phyloP scores from a whole-genome alignment of 108 stramenopile species.

The Cyclotella cryptica region DNA sequence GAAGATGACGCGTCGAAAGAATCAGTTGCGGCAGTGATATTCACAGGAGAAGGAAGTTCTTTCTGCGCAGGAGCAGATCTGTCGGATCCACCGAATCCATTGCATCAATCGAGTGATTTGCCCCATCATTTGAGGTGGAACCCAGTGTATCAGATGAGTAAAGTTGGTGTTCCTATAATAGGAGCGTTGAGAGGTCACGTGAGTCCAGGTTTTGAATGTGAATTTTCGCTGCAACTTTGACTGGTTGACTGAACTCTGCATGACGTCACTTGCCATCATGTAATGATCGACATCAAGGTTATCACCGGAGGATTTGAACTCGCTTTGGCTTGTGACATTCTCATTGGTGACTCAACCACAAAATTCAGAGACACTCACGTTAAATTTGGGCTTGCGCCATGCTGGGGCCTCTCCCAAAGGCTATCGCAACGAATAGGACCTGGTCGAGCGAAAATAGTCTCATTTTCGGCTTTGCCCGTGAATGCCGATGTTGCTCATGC shows the following conservation, averaged over 20 bases:
- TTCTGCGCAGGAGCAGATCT: constrained; percentile 68
- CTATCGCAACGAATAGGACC: constrained; percentile 49
- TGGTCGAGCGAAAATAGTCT: constrained; percentile 58
- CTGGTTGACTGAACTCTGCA: neutral
- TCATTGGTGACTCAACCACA: constrained; percentile 51
- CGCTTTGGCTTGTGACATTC: constrained; percentile 61
- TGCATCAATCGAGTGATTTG: constrained; percentile 57
- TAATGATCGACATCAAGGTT: neutral
- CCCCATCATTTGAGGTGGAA: constrained; percentile 43
- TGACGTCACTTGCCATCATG: neutral
- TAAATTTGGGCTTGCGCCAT: constrained; percentile 66
- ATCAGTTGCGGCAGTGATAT: constrained; percentile 48
- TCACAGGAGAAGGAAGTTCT: constrained; percentile 53
- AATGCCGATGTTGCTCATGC: constrained; percentile 43
- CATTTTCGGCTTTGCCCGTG: constrained; percentile 48
- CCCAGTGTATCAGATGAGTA: constrained; percentile 59
- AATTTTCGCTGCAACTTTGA: neutral
- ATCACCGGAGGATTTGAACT: constrained; percentile 70
- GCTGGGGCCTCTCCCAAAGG: constrained; percentile 64
- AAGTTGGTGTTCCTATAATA: constrained; percentile 51
- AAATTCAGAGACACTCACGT: constrained; percentile 67
- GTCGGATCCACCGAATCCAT: constrained; percentile 57
- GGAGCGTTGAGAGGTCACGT: constrained; percentile 56
- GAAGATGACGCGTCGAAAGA: constrained; percentile 11
- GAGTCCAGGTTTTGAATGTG: constrained; percentile 1